Evolutionary conservation across 768 basidiomycete genomes (phyloP).

Genomic region (Imleria badia): DNA sequence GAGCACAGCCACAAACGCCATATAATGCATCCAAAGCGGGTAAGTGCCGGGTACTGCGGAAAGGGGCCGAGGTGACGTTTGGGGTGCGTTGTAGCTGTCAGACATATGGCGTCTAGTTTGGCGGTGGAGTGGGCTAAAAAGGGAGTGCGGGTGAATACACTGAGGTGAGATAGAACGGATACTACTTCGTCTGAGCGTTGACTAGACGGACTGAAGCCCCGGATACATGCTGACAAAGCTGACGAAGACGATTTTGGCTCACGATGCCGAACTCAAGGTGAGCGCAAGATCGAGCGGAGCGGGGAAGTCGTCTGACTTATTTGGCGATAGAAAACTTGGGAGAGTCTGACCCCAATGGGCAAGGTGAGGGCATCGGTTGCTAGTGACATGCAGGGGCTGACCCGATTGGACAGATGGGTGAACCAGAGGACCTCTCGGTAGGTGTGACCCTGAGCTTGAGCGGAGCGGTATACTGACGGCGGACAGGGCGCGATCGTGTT

Average conservation of each 20-base stretch:
- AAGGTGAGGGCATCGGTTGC: constrained; percentile 45
- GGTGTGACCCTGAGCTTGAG: constrained; percentile 18
- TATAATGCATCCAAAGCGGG: constrained; percentile 97
- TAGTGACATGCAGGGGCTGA: constrained; percentile 18
- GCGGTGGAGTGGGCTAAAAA: constrained; percentile 96
- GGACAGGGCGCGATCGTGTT: constrained; percentile 83
- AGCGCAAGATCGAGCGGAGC: not conserved
- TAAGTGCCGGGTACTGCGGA: constrained; percentile 31
- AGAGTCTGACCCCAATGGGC: constrained; percentile 82
- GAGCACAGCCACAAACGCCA: constrained; percentile 75
- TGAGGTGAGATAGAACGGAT: constrained; percentile 47
- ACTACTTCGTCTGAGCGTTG: not conserved
- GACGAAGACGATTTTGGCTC: constrained; percentile 77
- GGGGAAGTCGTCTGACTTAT: not conserved
- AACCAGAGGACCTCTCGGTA: constrained; percentile 89
- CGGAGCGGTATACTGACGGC: not conserved
- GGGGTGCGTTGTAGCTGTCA: constrained; percentile 58
- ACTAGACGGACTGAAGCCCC: constrained; percentile 48
- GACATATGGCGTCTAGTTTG: constrained; percentile 89
- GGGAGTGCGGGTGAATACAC: constrained; percentile 80
- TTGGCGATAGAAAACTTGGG: constrained; percentile 72
- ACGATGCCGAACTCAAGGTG: constrained; percentile 75
- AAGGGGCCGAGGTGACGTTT: constrained; percentile 4
- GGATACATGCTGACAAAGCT: constrained; percentile 95
- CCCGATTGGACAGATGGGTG: constrained; percentile 62